phyloP scores from a whole-genome alignment of 768 basidiomycete species.

The Amanita subjunquillea region DNA sequence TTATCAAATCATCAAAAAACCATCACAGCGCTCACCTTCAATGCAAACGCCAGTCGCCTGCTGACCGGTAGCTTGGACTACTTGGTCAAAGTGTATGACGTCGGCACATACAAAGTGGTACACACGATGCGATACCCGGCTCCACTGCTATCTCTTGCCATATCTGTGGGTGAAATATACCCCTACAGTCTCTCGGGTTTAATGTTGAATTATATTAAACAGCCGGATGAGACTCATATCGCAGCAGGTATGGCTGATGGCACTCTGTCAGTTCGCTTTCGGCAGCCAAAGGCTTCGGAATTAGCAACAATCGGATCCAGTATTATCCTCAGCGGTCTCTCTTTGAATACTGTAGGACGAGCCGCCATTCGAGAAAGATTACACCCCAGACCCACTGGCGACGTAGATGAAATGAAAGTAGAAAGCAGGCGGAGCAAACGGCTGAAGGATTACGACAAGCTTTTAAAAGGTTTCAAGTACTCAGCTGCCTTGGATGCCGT shows the following conservation, averaged over 20 bases:
- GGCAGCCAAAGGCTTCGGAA: constrained; percentile 70
- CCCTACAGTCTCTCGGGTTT: neutral
- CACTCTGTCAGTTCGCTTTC: constrained; percentile 90
- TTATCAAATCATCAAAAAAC: constrained; percentile 98
- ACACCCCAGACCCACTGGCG: constrained; percentile 29
- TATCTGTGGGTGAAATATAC: constrained; percentile 57
- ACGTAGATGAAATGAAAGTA: constrained; percentile 68
- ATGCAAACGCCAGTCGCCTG: constrained; percentile 63
- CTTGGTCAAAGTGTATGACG: constrained; percentile 98
- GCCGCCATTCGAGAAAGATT: constrained; percentile 23
- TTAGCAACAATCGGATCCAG: constrained; percentile 24
- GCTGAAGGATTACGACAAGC: constrained; percentile 79
- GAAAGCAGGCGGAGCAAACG: constrained; percentile 61
- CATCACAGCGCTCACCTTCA: constrained; percentile 80
- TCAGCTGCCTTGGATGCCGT: constrained; percentile 91
- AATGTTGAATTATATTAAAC: constrained; percentile 4
- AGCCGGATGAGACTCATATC: constrained; percentile 97
- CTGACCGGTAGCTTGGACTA: constrained; percentile 91
- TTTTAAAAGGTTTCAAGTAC: constrained; percentile 90
- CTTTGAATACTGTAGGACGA: constrained; percentile 45
- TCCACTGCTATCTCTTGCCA: constrained; percentile 78
- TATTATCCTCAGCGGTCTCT: constrained; percentile 53
- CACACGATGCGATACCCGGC: constrained; percentile 99
- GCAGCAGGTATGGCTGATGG: constrained; percentile 98
- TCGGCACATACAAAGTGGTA: constrained; percentile 86